Conservation (phyloP, 2,329 filamentous ascomycete genomes). For the Colletotrichum echinochloae region DNA sequence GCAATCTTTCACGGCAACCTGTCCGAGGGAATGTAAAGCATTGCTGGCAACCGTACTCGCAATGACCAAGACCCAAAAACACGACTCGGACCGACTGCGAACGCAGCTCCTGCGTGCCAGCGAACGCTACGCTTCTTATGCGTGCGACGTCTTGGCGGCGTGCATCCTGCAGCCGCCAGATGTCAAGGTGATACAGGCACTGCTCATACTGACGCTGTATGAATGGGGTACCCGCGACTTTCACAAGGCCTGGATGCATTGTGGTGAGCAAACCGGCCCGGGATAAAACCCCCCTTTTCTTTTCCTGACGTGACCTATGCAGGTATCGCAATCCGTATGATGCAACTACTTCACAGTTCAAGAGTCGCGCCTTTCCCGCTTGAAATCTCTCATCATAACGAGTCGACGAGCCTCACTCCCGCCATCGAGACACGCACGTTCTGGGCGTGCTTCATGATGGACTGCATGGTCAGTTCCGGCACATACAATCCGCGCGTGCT, state of each 20-base stretch:
- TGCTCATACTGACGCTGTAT: conserved; percentile 54
- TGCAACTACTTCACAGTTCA: conserved; percentile 51
- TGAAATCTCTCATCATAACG: conserved; percentile 42
- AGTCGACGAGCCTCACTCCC: conserved; percentile 43
- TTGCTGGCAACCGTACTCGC: conserved; percentile 48
- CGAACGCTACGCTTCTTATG: conserved; percentile 50
- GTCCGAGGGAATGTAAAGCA: conserved; percentile 46
- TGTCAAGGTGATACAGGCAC: conserved; percentile 52
- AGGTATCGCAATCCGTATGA: conserved; percentile 54
- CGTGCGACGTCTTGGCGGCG: conserved; percentile 44
- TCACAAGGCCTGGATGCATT: conserved; percentile 58
- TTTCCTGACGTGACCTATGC: background rate
- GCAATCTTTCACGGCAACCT: conserved; percentile 41
- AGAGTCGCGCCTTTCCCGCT: conserved; percentile 46
- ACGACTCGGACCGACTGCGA: conserved; percentile 47
- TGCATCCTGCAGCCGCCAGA: conserved; percentile 48
- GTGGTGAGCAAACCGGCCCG: conserved; percentile 43
- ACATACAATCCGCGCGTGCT: conserved; percentile 54
- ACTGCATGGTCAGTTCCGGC: conserved; percentile 57
- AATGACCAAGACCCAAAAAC: conserved; percentile 49
- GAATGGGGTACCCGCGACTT: conserved; percentile 58
- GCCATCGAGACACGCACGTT: conserved; percentile 55
- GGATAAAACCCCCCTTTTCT: background rate
- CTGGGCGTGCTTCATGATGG: conserved; percentile 60
- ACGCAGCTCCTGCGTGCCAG: conserved; percentile 47